Conservation (phyloP, 176 grass and related monocot genomes). For the Pontederia paniculata region DNA sequence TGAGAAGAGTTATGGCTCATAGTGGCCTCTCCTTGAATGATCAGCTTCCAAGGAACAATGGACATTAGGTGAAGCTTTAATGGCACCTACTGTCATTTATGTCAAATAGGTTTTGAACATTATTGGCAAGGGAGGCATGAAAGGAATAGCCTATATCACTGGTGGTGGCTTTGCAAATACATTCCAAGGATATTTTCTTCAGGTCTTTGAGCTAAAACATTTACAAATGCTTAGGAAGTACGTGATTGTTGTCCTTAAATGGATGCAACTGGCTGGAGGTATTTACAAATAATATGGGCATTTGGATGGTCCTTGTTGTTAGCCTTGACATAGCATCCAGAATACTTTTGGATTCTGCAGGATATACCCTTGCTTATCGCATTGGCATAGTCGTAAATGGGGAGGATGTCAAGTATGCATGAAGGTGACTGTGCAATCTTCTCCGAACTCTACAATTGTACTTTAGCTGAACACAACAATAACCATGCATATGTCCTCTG, state of each 20-base stretch:
- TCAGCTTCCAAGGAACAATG: slow-evolving; percentile 54
- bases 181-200: slow-evolving; percentile 15
- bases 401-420: slow-evolving; percentile 48
- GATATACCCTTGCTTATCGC: slow-evolving; percentile 17
- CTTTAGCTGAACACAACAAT: slow-evolving; percentile 3
- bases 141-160: slow-evolving; percentile 86
- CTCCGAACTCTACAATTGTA: neutral
- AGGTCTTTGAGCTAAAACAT: slow-evolving; percentile 4
- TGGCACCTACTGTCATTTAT: slow-evolving; percentile 89
- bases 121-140: slow-evolving; percentile 64
- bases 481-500: slow-evolving; percentile 1
- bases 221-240: slow-evolving; percentile 48
- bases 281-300: slow-evolving; percentile 92
- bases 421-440: slow-evolving; percentile 8
- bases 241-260: slow-evolving; percentile 56
- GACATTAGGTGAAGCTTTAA: slow-evolving; percentile 90
- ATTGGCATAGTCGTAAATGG: slow-evolving; percentile 69
- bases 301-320: slow-evolving; percentile 77
- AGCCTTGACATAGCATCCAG: slow-evolving; percentile 33
- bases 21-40: slow-evolving; percentile 63
- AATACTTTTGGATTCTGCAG: slow-evolving; percentile 33
- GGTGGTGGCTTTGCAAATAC: slow-evolving; percentile 87
- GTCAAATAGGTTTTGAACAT: slow-evolving; percentile 84
- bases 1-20: slow-evolving; percentile 73
- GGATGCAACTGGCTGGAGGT: slow-evolving; percentile 70